Base-by-base conservation (phyloP, 2,329 filamentous ascomycete species). In the Fusarium nisikadoi region DNA sequence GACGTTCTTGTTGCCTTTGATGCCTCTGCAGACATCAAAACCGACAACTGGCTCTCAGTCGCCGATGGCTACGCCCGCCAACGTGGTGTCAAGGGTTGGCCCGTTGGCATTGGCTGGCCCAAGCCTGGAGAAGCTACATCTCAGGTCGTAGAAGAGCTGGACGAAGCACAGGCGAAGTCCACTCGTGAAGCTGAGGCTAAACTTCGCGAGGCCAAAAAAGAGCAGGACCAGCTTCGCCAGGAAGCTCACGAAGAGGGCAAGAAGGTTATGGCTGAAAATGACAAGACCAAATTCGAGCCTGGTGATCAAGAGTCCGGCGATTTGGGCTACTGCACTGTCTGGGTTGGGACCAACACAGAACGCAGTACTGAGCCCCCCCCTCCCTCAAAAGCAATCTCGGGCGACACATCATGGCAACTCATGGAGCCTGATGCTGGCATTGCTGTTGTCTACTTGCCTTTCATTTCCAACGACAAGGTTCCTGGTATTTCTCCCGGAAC, bases 21-120 rank as follows among this genome's bases (percentile, higher is more conserved):
- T 80, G 94, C 94, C 7, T 97, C 94, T 3, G 95, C 95, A 25
- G 96, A 99, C 75, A 93, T 97, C 66, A 94, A 92, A 79, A 93
- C 93, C 10, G 95, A 98, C 77, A 98, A 99, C 78, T 99, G 96
- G 96, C 90, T 99, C 23, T 94, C 93, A 20, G 94, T 97, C 0
- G 94, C 93, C 0, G 96, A 98, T 77, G 95, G 96, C 3, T 99
- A 98, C 78, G 95, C 94, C 5, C 90, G 90, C 31, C 95, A 98
- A 80, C 91, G 95, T 46, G 93, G 93, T 12, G 91, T 99, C 79
- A 95, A 94, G 79, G 95, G 95, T 9, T 99, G 96, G 96, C 96
- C 96, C 0, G 83, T 98, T 11, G 95, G 95, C 10, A 91, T 94
- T n/a, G 96, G 96, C 23, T 99, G 96, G 96, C 95, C 95, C 3